Conservation (phyloP, 1,139 yeast species). For the Saccharomyces hybrid region DNA sequence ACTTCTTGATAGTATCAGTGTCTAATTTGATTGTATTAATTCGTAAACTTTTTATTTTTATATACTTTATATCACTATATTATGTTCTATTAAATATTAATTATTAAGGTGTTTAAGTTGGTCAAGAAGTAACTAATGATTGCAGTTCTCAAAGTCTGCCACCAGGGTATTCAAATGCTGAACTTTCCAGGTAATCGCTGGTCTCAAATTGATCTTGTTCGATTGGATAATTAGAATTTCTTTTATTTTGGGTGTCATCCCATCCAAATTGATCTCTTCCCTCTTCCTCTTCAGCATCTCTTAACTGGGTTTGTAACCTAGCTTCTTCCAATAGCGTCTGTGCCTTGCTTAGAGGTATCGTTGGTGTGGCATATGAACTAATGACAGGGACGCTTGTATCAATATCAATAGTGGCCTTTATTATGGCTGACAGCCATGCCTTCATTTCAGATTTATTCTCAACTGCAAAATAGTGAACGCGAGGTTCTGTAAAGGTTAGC, state of each 20-base stretch:
- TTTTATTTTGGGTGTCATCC: constrained; percentile 13
- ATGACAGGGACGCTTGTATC: constrained; percentile 90
- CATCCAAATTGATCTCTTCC: constrained; percentile 17
- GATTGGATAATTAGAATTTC: constrained; percentile 2
- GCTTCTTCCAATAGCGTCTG: constrained; percentile 81
- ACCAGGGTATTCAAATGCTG: background rate
- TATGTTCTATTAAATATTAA: background rate
- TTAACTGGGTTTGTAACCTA: constrained; percentile 55
- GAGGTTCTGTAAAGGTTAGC: constrained; percentile 90
- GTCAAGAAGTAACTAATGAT: background rate
- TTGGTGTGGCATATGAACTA: constrained; percentile 89
- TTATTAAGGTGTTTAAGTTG: background rate
- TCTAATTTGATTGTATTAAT: background rate
- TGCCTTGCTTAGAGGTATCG: constrained; percentile 78
- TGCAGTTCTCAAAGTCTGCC: background rate
- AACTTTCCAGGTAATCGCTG: background rate
- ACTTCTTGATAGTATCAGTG: background rate
- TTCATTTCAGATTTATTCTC: constrained; percentile 88
- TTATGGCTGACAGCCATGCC: constrained; percentile 87
- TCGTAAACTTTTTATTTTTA: background rate
- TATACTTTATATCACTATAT: background rate
- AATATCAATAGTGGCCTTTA: constrained; percentile 92
- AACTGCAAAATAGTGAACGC: constrained; percentile 91
- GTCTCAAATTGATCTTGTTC: background rate
- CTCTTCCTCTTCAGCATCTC: constrained; percentile 37